Evolutionary conservation across 2,329 filamentous ascomycete genomes (phyloP).

Genomic region (Dactylella cylindrospora): DNA sequence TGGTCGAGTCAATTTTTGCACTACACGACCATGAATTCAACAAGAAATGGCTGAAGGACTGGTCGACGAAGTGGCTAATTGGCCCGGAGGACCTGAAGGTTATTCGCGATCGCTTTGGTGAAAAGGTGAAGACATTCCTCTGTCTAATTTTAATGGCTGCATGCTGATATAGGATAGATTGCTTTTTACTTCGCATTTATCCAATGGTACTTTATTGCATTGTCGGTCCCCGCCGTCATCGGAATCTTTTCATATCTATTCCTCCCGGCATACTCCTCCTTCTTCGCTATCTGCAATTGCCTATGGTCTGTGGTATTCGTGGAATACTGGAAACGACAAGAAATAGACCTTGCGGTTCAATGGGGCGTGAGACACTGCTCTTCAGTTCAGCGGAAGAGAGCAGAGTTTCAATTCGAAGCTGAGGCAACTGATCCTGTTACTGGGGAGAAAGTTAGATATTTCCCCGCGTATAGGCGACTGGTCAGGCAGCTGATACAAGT

Average conservation of each 20-base stretch:
- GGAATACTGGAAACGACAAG: constrained; percentile 94
- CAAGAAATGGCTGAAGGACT: constrained; percentile 71
- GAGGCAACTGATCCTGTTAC: constrained; percentile 77
- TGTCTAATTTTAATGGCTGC: not conserved
- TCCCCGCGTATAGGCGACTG: constrained; percentile 73
- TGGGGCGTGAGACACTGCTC: constrained; percentile 89
- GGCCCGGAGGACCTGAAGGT: constrained; percentile 68
- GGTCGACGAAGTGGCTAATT: constrained; percentile 71
- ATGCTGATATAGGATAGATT: constrained; percentile 56
- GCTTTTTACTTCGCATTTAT: constrained; percentile 96
- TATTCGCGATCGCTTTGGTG: constrained; percentile 75
- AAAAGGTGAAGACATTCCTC: constrained; percentile 58
- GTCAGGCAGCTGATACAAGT: constrained; percentile 76
- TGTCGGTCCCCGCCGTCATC: constrained; percentile 77
- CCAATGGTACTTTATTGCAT: constrained; percentile 83
- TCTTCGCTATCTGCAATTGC: constrained; percentile 75
- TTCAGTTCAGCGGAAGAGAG: constrained; percentile 70
- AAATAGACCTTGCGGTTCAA: constrained; percentile 78
- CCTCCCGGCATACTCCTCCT: constrained; percentile 78
- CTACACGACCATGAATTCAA: constrained; percentile 77
- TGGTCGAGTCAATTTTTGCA: constrained; percentile 73
- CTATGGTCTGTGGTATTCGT: constrained; percentile 90
- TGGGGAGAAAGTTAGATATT: constrained; percentile 74
- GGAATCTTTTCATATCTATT: constrained; percentile 77
- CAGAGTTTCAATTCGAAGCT: constrained; percentile 76